A percentile compares a stretch with the other conserved stretches of the same genome.
Conservation (phyloP, 352 stramenopile species). For the Globisporangium rhizosaccharum region DNA sequence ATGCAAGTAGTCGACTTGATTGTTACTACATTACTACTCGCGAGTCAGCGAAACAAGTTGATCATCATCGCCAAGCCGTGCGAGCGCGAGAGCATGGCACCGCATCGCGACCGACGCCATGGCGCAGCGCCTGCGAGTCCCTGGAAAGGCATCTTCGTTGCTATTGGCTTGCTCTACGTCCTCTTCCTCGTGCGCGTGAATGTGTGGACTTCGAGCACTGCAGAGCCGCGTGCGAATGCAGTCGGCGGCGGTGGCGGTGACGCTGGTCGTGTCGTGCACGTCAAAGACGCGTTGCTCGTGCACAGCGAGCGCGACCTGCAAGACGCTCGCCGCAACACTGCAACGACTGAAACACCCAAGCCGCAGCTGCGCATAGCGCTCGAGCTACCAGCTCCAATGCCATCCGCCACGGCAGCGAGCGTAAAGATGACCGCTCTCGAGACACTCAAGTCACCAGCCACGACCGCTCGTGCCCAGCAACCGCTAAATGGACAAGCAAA, state of each 20-base stretch:
- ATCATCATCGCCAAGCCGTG: too few species aligned
- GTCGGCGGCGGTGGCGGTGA: neutral
- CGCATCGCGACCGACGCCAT: constrained; percentile 10
- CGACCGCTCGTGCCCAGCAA: neutral
- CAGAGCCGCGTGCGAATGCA: constrained; percentile 4
- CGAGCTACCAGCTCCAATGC: neutral
- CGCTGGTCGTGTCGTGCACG: neutral
- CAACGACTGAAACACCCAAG: neutral
- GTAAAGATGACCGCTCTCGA: neutral
- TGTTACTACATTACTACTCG: too few species aligned
- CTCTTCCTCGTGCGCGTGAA: constrained; percentile 19
- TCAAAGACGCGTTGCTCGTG: constrained; percentile 7
- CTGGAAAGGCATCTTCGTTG: constrained; percentile 11
- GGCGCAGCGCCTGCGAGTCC: constrained; percentile 3
- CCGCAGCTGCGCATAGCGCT: constrained; percentile 5
- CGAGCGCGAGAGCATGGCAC: neutral
- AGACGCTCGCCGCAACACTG: neutral
- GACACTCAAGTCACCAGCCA: constrained; percentile 4
- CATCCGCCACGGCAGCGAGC: neutral
- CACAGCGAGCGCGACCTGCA: constrained; percentile 8
- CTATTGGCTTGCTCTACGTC: constrained; percentile 16
- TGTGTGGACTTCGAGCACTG: constrained; percentile 4
- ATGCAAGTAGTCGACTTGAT: too few species aligned
- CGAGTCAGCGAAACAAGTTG: too few species aligned
- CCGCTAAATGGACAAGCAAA: too few species aligned